phyloP scores from a whole-genome alignment of 108 stramenopile genomes.

The Aureococcus anophagefferens region DNA sequence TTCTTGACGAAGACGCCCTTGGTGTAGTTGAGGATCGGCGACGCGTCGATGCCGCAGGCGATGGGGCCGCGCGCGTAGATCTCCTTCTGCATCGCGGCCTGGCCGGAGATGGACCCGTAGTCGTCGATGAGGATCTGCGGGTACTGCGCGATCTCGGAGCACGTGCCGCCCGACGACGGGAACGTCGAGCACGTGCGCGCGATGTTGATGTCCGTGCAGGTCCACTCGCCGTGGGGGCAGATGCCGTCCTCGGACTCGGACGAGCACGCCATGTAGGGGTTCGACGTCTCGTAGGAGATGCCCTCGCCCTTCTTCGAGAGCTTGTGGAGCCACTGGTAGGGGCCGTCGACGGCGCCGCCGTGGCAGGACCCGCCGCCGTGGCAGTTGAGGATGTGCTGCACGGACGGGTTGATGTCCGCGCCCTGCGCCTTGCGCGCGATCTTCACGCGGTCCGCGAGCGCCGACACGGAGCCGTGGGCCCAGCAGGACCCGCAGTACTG shows the following conservation, averaged over 20 bases:
- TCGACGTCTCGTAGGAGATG: conserved; percentile 55
- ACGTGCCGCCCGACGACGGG: conserved; percentile 41
- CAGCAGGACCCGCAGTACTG: conserved; percentile 72
- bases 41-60: conserved; percentile 65
- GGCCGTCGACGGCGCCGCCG: conserved; percentile 26
- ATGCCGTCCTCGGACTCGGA: conserved; percentile 48
- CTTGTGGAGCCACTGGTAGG: conserved; percentile 27
- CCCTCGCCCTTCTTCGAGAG: conserved; percentile 7
- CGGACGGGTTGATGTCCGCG: conserved; percentile 18
- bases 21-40: conserved; percentile 53
- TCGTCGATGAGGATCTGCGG: conserved; percentile 83
- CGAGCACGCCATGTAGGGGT: conserved; percentile 73
- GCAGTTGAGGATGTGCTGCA: conserved; percentile 31
- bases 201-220: conserved; percentile 37
- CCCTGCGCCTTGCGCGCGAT: conserved; percentile 59
- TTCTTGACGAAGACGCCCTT: conserved; percentile 68
- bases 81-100: conserved; percentile 62
- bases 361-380: conserved; percentile 30
- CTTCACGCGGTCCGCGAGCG: conserved; percentile 79
- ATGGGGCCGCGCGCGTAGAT: conserved; percentile 86
- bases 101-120: conserved; percentile 59
- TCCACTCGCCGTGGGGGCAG: conserved; percentile 29
- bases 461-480: conserved; percentile 73
- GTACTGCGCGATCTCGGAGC: conserved; percentile 56
- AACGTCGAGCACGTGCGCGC: conserved; percentile 66